Evolutionary conservation across 768 basidiomycete genomes (phyloP).

Genomic region (Cyclocybe aegerita): DNA sequence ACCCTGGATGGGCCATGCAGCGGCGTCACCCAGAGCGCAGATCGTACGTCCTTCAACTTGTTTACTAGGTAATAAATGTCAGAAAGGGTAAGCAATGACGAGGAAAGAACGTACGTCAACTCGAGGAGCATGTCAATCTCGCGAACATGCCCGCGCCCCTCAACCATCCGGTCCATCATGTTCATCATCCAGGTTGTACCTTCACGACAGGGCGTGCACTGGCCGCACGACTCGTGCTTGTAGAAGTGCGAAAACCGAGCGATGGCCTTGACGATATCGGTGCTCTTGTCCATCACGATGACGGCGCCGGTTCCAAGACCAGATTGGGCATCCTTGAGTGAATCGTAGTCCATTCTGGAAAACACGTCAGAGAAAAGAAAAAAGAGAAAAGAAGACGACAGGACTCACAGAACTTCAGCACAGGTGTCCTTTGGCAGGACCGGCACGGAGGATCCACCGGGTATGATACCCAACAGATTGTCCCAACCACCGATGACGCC

Average conservation of each 20-base stretch:
- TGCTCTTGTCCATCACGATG: slow-evolving; percentile 98
- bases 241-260: slow-evolving; percentile 96
- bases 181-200: slow-evolving; percentile 99
- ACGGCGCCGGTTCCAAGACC: slow-evolving; percentile 98
- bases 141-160: slow-evolving; percentile 85
- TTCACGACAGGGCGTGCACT: slow-evolving; percentile 92
- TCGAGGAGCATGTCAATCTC: slow-evolving; percentile 99
- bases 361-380: slow-evolving; percentile 3
- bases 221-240: slow-evolving; percentile 98
- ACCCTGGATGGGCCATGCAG: slow-evolving; percentile 98
- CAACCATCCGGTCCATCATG: slow-evolving; percentile 98
- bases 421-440: slow-evolving; percentile 83
- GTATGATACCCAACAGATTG: slow-evolving; percentile 94
- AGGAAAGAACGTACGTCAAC: slow-evolving; percentile 58
- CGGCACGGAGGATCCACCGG: slow-evolving; percentile 93
- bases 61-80: slow-evolving; percentile 52
- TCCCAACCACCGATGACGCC: slow-evolving; percentile 96
- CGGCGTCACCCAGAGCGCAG: slow-evolving; percentile 95
- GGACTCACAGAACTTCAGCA: slow-evolving; percentile 81
- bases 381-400: not conserved
- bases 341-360: slow-evolving; percentile 94
- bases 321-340: slow-evolving; percentile 93
- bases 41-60: slow-evolving; percentile 97
- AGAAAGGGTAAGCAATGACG: not conserved
- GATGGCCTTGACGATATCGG: slow-evolving; percentile 92